A percentile compares a stretch with the other conserved stretches of the same genome.
Evolutionary conservation across 352 stramenopile genomes (phyloP).

Genomic region (Aphanomyces euteiches): DNA sequence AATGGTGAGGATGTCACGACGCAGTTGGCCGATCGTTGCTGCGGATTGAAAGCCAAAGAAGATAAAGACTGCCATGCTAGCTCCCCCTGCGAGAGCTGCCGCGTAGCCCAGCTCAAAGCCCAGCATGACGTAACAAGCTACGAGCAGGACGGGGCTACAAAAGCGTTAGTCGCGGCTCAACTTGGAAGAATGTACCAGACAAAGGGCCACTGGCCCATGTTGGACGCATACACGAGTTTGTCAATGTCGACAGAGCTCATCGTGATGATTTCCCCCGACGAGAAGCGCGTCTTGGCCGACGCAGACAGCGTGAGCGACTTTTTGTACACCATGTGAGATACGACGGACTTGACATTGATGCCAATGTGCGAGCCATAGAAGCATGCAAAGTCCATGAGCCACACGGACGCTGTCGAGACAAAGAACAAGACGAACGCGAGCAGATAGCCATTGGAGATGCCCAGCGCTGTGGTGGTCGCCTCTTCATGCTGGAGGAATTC

Average conservation of each 20-base stretch:
- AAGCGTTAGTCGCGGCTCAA: not conserved
- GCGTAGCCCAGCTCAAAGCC: conserved; percentile 38
- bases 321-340: conserved; percentile 55
- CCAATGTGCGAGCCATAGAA: conserved; percentile 45
- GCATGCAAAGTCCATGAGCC: conserved; percentile 43
- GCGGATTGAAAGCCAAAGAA: conserved; percentile 31
- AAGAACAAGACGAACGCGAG: not conserved
- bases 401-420: conserved; percentile 42
- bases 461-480: conserved; percentile 34
- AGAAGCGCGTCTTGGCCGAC: conserved; percentile 45
- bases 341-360: conserved; percentile 47
- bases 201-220: conserved; percentile 45
- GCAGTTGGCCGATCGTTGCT: conserved; percentile 32
- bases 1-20: conserved; percentile 43
- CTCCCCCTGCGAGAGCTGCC: conserved; percentile 30
- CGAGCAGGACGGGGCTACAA: conserved; percentile 40
- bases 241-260: conserved; percentile 44
- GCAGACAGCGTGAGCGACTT: conserved; percentile 49
- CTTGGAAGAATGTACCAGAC: conserved; percentile 37
- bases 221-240: conserved; percentile 28
- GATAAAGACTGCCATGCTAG: conserved; percentile 38
- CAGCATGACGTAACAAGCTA: conserved; percentile 43
- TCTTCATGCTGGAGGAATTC: conserved; percentile 36
- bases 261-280: conserved; percentile 42
- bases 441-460: conserved; percentile 35